phyloP scores from a whole-genome alignment of 2,329 filamentous ascomycete species.

The Metarhizium humberi region DNA sequence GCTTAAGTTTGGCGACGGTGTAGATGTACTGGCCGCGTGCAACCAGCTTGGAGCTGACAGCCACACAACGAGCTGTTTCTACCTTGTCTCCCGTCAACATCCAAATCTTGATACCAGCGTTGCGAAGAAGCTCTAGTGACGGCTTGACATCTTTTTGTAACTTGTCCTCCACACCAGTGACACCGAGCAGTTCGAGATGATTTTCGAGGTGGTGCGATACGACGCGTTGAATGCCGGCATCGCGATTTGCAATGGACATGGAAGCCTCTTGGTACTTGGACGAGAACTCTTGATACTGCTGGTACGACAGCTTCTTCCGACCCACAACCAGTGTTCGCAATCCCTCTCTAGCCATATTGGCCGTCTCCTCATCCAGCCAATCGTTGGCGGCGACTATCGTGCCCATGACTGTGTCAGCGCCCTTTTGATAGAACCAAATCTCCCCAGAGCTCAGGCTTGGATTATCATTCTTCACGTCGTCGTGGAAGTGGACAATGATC shows the following conservation, averaged over 20 bases:
- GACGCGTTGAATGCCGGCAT: constrained; percentile 70
- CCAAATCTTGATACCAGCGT: constrained; percentile 98
- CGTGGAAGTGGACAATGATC: constrained; percentile 80
- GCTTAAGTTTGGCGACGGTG: constrained; percentile 76
- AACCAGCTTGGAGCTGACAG: constrained; percentile 88
- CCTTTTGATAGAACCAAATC: constrained; percentile 98
- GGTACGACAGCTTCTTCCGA: constrained; percentile 70
- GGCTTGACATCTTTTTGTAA: constrained; percentile 93
- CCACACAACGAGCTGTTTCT: constrained; percentile 92
- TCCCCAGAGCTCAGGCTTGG: constrained; percentile 54
- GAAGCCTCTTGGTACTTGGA: constrained; percentile 69
- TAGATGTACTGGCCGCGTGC: constrained; percentile 92
- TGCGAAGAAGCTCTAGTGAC: constrained; percentile 86
- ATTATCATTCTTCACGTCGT: constrained; percentile 39
- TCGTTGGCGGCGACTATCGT: constrained; percentile 91
- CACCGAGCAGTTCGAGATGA: constrained; percentile 86
- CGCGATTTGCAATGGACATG: constrained; percentile 68
- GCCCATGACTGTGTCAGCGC: constrained; percentile 97
- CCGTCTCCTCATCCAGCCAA: constrained; percentile 97
- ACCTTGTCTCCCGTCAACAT: constrained; percentile 99
- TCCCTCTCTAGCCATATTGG: constrained; percentile 98
- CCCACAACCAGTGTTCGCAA: constrained; percentile 90
- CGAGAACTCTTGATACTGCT: constrained; percentile 76
- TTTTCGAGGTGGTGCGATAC: constrained; percentile 75
- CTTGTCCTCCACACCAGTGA: constrained; percentile 96